Base-by-base conservation (phyloP, 257 asterid genomes). In the Fraxinus cuspidata region DNA sequence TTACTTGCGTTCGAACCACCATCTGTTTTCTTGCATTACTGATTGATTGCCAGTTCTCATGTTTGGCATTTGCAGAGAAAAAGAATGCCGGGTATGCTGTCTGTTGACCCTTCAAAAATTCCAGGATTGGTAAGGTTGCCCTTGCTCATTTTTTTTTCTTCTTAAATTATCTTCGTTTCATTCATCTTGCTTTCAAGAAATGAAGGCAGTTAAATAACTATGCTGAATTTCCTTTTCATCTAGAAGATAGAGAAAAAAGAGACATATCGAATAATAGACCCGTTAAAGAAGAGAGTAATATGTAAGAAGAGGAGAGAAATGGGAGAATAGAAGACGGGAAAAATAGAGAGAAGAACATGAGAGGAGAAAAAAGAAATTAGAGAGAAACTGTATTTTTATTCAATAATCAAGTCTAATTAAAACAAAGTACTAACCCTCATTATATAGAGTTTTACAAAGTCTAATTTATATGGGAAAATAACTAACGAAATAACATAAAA, bases 111-210 rank as follows among this genome's bases (percentile, higher is more conserved):
- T 74, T 89, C 96, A 74, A 84, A 47, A 74, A 67, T 78, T 79
- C 91, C 92, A 63, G 97, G 83, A 83, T 77, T 91, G 94, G 99
- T 94, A 90, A 58, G 86, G 76, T 16, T 74, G 77, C 37, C 65
- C 58, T 11, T 71, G 53, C 71, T 32, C 47, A 13, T 72, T 49
- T 37, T 18, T 27, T 42, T 69, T 34, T 74, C 63, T 34, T 71
- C 40, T 34, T 60, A 53, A 7, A 53, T 53, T 7, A 53, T 5
- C 27, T 53, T n/a, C 7, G 0, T 19, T 53, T n/a, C 23, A 53
- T 53, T 19, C 63, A 25, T 5, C 63, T 19, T 6, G 11, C 63
- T 19, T 19, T 53, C 63, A 53, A 19, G 25, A 53, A 1, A n/a
- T 53, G n/a, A 53, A 53, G 64, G 11, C 1, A 11, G n/a, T 47